Conservation (phyloP, 768 basidiomycete species). For the Phylloporus sp. region DNA sequence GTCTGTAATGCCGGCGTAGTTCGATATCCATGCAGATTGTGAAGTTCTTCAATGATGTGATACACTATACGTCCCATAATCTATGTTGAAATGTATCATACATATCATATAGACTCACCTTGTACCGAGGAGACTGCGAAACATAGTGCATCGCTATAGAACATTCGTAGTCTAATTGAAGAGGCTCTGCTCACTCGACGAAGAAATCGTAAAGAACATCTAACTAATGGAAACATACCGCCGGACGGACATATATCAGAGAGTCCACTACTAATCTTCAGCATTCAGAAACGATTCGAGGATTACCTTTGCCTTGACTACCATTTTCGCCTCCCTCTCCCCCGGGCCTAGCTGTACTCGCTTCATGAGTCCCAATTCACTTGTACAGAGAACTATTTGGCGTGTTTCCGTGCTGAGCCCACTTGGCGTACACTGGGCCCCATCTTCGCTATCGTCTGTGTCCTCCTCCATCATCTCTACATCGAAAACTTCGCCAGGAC, state of each 20-base stretch:
- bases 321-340: not conserved
- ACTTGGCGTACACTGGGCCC: not conserved
- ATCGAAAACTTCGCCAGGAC: not conserved
- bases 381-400: not conserved
- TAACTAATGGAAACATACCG: not conserved
- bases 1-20: too few relatives aligned
- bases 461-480: not conserved
- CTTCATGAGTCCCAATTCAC: not conserved
- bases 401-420: not conserved
- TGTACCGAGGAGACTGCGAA: too few relatives aligned
- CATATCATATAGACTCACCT: too few relatives aligned
- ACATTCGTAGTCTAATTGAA: too few relatives aligned
- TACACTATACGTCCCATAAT: too few relatives aligned
- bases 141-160: too few relatives aligned
- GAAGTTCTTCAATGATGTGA: too few relatives aligned
- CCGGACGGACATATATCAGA: not conserved
- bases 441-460: not conserved
- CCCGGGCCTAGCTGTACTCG: not conserved
- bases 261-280: not conserved
- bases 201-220: not conserved
- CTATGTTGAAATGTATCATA: too few relatives aligned
- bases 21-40: too few relatives aligned
- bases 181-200: too few relatives aligned
- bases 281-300: not conserved
- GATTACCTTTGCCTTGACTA: conserved; percentile 4